Evolutionary conservation across 768 basidiomycete species (phyloP).

Genomic region (Russula earlei): DNA sequence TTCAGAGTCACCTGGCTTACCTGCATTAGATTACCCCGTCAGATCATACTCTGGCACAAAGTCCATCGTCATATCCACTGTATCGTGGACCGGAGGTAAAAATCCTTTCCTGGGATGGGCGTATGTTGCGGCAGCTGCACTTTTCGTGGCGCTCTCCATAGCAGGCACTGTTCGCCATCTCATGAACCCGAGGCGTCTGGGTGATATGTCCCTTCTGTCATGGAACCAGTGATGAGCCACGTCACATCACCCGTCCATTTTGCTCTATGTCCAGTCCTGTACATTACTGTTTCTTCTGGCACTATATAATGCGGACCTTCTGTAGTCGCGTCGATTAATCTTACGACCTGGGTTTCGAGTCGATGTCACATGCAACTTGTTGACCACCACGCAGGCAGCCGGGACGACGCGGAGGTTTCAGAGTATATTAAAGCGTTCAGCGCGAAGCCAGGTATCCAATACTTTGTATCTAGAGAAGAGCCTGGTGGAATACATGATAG

Average conservation of each 20-base stretch:
- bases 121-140: constrained; percentile 79
- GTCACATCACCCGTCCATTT: not conserved
- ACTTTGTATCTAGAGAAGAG: not conserved
- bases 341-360: not conserved
- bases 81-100: constrained; percentile 98
- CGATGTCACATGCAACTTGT: not conserved
- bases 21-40: constrained; percentile 72
- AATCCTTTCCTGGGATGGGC: constrained; percentile 99
- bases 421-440: not conserved
- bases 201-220: constrained; percentile 79
- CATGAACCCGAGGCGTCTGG: constrained; percentile 83
- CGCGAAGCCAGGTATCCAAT: not conserved
- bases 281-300: not conserved
- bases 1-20: not conserved
- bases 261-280: not conserved
- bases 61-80: constrained; percentile 92
- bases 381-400: not conserved
- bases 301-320: not conserved
- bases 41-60: constrained; percentile 88
- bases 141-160: constrained; percentile 83
- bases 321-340: not conserved
- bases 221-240: constrained; percentile 54
- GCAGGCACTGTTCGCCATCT: constrained; percentile 87
- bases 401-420: too few species aligned
- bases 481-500: not conserved